Base-by-base conservation (phyloP, 2,329 filamentous ascomycete genomes). In the Claviceps paspali region DNA sequence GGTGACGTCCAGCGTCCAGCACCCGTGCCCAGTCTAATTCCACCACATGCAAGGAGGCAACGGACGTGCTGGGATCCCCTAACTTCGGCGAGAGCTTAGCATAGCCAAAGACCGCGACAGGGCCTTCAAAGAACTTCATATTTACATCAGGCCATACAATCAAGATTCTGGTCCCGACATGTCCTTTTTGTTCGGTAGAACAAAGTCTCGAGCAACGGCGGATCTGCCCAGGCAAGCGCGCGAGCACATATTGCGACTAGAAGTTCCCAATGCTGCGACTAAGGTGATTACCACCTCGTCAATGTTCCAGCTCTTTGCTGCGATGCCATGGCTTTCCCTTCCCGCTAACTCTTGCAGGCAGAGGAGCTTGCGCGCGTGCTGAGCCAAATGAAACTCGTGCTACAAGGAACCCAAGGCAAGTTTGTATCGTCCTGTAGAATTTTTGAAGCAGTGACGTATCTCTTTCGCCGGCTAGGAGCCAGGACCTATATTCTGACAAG, bases 341-440 rank as follows among this genome's bases (percentile, higher is more conserved):
- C 8, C 15, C 47, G 41, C 43, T 45, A 30, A 38, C 43, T 40
- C 39, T 49, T 30, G 18, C 40, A 94, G 86, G 72, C 79, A 43
- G 88, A 96, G 54, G 87, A 95, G 53, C 69, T 93, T 44, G 80
- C 84, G 34, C 84, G 85, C 54, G 79, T 87, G 48, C 71, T 98
- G 45, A 70, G 72, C 36, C 83, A 93, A 57, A 93, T 96, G 79
- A 96, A 96, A 60, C 65, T 86, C 45, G 76, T 91, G 41, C 74
- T 98, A 11, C 88, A 96, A 66, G 91, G 88, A 47, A 94, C 86
- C 42, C 83, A 84, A 60, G 86, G 86, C 92, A 68, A 41, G 61
- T 52, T 17, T 18, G n/a, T 8, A 32, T 17, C 10, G 17, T 14
- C 17, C 24, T 26, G 3, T 15, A 36, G 4, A 19, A 29, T 12